Percentiles rank a stretch among this genome's conserved stretches.
Conservation (phyloP, 306 rosid species). For the Malus sieversii region DNA sequence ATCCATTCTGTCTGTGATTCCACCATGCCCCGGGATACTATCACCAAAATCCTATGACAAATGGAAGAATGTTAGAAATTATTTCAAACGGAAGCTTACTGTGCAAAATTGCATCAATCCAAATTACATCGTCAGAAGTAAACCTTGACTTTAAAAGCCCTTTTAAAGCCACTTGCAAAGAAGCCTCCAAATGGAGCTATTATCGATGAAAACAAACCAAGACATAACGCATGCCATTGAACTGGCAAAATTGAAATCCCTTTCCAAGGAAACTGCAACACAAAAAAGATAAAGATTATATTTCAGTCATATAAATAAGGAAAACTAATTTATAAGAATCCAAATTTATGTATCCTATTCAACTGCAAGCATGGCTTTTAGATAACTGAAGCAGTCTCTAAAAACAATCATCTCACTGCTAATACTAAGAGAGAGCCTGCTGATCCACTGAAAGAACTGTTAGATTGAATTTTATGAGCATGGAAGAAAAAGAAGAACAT, state of each 20-base stretch:
- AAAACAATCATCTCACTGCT: slow-evolving; percentile 3
- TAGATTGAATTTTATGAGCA: background rate
- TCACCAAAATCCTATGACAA: slow-evolving; percentile 88
- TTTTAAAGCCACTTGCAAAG: slow-evolving; percentile 98
- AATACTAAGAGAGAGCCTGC: slow-evolving; percentile 1
- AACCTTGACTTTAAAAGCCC: slow-evolving; percentile 97
- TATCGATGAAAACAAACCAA: slow-evolving; percentile 91
- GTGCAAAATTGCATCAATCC: background rate
- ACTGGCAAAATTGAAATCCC: slow-evolving; percentile 70
- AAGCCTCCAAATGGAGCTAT: slow-evolving; percentile 99
- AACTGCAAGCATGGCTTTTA: background rate
- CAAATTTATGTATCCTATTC: background rate
- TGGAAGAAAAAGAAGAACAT: background rate
- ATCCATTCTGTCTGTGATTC: slow-evolving; percentile 98
- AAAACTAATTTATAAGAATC: slow-evolving; percentile 7
- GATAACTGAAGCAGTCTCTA: slow-evolving; percentile 8
- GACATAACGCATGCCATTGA: slow-evolving; percentile 85
- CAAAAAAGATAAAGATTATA: background rate
- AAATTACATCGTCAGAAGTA: slow-evolving; percentile 6
- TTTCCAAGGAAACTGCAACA: slow-evolving; percentile 76
- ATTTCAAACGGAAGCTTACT: slow-evolving; percentile 3
- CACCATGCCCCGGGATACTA: slow-evolving; percentile 99
- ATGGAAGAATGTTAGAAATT: slow-evolving; percentile 4
- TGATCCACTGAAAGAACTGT: background rate
- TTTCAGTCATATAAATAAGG: background rate